Evolutionary conservation across 2,329 filamentous ascomycete genomes (phyloP).

Genomic region (Neofusicoccum laricinum): DNA sequence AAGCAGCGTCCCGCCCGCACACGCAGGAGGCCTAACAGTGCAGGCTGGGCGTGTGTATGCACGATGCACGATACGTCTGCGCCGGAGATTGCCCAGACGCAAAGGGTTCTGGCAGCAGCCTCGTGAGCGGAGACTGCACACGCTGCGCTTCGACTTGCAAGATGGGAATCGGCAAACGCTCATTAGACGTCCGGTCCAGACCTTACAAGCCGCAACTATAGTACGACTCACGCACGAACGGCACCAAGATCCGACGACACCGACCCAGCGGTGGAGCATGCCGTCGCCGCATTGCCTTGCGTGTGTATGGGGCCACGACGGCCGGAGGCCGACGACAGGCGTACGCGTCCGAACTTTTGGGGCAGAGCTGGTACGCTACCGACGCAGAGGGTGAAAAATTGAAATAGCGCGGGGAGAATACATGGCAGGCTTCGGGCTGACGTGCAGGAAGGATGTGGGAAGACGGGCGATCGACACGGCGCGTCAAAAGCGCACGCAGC

Average conservation of each 20-base stretch:
- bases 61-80: not conserved
- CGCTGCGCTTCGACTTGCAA: not conserved
- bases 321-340: not conserved
- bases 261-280: not conserved
- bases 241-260: not conserved
- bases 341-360: not conserved
- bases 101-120: not conserved
- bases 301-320: not conserved
- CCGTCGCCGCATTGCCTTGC: not conserved
- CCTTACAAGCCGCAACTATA: not conserved
- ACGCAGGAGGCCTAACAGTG: not conserved
- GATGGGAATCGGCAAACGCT: not conserved
- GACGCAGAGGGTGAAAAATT: not conserved
- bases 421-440: not conserved
- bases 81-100: not conserved
- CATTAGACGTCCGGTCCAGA: not conserved
- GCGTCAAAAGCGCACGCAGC: not conserved
- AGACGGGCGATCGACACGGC: not conserved
- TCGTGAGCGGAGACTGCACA: not conserved
- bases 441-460: not conserved
- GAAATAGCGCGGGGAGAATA: not conserved
- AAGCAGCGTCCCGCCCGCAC: not conserved
- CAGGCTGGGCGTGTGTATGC: not conserved
- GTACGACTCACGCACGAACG: not conserved
- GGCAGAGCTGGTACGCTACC: not conserved